phyloP scores from a whole-genome alignment of 176 grass and related monocot species.

The Oryza australiensis region DNA sequence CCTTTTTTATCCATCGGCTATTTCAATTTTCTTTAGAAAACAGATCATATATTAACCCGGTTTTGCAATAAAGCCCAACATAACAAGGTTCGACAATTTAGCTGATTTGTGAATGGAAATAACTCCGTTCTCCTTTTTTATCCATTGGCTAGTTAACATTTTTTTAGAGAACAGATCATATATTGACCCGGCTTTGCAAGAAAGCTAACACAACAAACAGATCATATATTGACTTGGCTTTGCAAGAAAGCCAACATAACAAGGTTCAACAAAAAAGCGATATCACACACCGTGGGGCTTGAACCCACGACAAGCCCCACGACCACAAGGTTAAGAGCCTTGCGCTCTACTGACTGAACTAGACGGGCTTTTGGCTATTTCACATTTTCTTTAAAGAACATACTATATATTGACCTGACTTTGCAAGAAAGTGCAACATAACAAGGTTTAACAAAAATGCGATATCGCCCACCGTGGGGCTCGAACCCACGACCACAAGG shows the following conservation, averaged over 20 bases:
- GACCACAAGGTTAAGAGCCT: constrained; percentile 50
- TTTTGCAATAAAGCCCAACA: too few relatives aligned
- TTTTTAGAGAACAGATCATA: too few relatives aligned
- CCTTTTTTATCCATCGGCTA: constrained; percentile 8
- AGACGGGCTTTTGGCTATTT: not conserved
- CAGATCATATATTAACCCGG: too few relatives aligned
- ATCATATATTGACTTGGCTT: too few relatives aligned
- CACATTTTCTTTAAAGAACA: not conserved
- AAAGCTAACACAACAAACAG: too few relatives aligned
- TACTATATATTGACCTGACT: too few relatives aligned
- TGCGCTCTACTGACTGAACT: not conserved
- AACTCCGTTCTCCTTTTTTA: not conserved
- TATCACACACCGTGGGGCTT: constrained; percentile 58
- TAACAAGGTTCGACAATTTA: not conserved
- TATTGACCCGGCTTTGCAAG: too few relatives aligned
- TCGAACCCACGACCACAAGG: constrained; percentile 67
- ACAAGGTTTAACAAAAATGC: too few relatives aligned
- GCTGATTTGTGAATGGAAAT: constrained; percentile 2
- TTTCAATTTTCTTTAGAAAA: too few relatives aligned
- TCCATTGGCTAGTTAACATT: not conserved
- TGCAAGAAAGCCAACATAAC: too few relatives aligned
- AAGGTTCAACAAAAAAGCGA: too few relatives aligned
- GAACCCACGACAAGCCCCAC: constrained; percentile 72
- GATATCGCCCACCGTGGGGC: constrained; percentile 56
- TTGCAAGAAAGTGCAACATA: too few relatives aligned